phyloP scores from a whole-genome alignment of 1,284 basidiomycete species.

The Cutaneotrichosporon curvatum region DNA sequence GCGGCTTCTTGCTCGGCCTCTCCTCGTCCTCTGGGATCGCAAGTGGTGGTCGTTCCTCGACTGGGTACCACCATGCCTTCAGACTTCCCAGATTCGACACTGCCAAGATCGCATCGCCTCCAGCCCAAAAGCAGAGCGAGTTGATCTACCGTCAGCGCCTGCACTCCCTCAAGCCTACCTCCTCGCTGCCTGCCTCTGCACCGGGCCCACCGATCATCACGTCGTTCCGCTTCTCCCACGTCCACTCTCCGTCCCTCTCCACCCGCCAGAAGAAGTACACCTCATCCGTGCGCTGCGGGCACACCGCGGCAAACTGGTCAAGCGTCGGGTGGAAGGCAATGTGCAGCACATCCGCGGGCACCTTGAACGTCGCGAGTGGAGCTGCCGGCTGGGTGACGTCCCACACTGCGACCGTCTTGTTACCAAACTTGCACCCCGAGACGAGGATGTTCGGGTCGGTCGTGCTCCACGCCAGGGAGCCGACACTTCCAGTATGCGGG shows the following conservation, averaged over 20 bases:
- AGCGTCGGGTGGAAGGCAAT: constrained; percentile 39
- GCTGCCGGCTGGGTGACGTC: constrained; percentile 17
- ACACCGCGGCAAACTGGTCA: constrained; percentile 36
- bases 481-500: constrained; percentile 37
- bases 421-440: constrained; percentile 31
- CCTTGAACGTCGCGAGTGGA: constrained; percentile 27
- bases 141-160: constrained; percentile 32
- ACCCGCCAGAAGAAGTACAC: constrained; percentile 33
- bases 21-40: constrained; percentile 2
- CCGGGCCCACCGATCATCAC: constrained; percentile 26
- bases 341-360: constrained; percentile 33
- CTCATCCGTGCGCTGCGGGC: constrained; percentile 27
- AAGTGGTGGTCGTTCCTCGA: constrained; percentile 11
- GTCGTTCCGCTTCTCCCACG: constrained; percentile 33
- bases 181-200: constrained; percentile 30
- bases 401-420: constrained; percentile 32
- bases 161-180: constrained; percentile 20
- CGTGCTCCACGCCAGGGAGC: constrained; percentile 36
- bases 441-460: constrained; percentile 31
- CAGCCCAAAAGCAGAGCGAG: constrained; percentile 31
- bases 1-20: constrained; percentile 9
- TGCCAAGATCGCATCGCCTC: constrained; percentile 29
- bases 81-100: constrained; percentile 40
- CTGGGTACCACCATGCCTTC: constrained; percentile 36
- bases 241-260: constrained; percentile 14